Percentiles rank a stretch among this genome's conserved stretches.
Evolutionary conservation across 345 rosid species (phyloP).

Genomic region (Gossypium rotundifolium): DNA sequence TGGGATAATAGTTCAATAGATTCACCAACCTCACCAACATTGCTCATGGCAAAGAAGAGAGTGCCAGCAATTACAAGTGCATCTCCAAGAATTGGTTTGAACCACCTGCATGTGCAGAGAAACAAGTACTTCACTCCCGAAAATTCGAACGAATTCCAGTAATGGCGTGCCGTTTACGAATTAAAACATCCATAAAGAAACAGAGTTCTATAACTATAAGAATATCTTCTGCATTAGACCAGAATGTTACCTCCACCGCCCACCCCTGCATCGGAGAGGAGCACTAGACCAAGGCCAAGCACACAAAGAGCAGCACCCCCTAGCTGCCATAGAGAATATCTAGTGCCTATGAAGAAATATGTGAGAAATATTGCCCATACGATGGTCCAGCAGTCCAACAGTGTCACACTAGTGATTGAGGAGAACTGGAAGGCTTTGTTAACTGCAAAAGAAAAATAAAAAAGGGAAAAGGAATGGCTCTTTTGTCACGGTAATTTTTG

Average conservation of each 20-base stretch:
- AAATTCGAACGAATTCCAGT: not conserved
- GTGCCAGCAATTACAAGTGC: constrained; percentile 41
- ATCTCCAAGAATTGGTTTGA: constrained; percentile 45
- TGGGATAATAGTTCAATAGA: not conserved
- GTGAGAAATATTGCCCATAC: constrained; percentile 51
- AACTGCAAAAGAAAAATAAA: constrained; percentile 29
- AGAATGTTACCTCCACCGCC: constrained; percentile 47
- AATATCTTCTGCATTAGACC: not conserved
- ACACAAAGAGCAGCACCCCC: constrained; percentile 48
- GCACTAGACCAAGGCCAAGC: constrained; percentile 52
- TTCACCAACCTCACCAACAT: constrained; percentile 49
- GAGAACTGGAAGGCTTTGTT: constrained; percentile 61
- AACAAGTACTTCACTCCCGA: not conserved
- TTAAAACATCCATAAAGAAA: not conserved
- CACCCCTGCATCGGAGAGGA: constrained; percentile 51
- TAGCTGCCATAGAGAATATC: constrained; percentile 46
- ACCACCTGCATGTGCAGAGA: constrained; percentile 30
- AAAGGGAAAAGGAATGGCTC: not conserved
- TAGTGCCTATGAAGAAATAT: constrained; percentile 44
- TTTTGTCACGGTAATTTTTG: not conserved
- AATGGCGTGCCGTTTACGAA: not conserved
- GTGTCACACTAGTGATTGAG: constrained; percentile 56
- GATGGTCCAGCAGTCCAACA: constrained; percentile 51
- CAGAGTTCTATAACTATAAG: no score
- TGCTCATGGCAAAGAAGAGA: constrained; percentile 45